Evolutionary conservation across 1,139 yeast species (phyloP).

Genomic region (Yamadazyma epiphylla): DNA sequence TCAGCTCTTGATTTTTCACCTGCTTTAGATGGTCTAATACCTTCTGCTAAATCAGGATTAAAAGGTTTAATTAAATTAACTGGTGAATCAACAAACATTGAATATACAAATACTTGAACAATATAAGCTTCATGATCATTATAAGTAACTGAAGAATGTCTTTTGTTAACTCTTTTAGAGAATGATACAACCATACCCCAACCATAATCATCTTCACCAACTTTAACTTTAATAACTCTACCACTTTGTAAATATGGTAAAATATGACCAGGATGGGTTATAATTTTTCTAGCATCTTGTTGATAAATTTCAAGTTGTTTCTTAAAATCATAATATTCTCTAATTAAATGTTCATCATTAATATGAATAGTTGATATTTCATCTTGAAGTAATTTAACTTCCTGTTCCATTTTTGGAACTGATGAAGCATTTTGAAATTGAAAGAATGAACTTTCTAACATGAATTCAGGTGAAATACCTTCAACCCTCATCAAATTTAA

Average conservation of each 20-base stretch:
- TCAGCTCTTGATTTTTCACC: conserved; percentile 76
- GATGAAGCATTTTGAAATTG: conserved; percentile 93
- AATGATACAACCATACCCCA: conserved; percentile 91
- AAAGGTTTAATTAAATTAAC: conserved; percentile 64
- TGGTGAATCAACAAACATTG: conserved; percentile 78
- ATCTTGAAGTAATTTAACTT: conserved; percentile 50
- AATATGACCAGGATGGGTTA: conserved; percentile 90
- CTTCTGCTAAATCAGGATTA: conserved; percentile 78
- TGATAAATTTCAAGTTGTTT: conserved; percentile 68
- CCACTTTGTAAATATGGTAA: conserved; percentile 87
- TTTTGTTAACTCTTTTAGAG: conserved; percentile 62
- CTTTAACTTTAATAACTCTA: conserved; percentile 67
- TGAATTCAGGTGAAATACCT: conserved; percentile 96
- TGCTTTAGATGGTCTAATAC: conserved; percentile 75
- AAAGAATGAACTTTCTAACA: conserved; percentile 90
- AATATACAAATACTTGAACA: conserved; percentile 77
- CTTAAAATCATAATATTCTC: conserved; percentile 78
- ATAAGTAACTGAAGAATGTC: conserved; percentile 48
- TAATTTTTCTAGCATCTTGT: conserved; percentile 74
- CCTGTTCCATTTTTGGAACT: conserved; percentile 77
- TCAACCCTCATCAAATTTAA: conserved; percentile 93
- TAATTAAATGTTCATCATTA: conserved; percentile 71
- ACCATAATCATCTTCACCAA: conserved; percentile 68
- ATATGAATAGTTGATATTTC: conserved; percentile 48
- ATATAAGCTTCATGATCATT: conserved; percentile 85